phyloP scores from a whole-genome alignment of 441 rosid species.

The Lepidium campestre region DNA sequence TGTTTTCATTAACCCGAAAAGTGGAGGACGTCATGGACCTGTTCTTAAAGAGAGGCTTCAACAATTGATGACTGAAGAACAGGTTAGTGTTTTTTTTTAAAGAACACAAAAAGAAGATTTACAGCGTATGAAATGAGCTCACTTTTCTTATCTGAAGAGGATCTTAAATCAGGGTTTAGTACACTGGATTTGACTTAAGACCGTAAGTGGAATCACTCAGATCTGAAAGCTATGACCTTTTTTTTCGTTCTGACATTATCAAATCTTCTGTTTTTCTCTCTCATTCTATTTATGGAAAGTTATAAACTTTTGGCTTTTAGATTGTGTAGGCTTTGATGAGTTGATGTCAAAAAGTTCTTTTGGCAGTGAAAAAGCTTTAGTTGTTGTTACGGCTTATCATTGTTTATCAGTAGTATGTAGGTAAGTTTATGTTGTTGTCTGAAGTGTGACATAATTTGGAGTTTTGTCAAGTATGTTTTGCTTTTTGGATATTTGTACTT shows the following conservation, averaged over 20 bases:
- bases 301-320: not conserved
- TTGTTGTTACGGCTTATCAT: not conserved
- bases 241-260: not conserved
- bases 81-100: constrained; percentile 33
- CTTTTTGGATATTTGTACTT: not conserved
- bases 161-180: not conserved
- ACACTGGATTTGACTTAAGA: not conserved
- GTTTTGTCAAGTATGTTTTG: not conserved
- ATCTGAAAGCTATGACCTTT: not conserved
- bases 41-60: constrained; percentile 70
- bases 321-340: not conserved
- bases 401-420: not conserved
- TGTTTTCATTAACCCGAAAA: constrained; percentile 70
- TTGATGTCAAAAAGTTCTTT: not conserved
- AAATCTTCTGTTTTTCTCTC: not conserved
- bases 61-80: constrained; percentile 78
- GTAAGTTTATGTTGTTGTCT: not conserved
- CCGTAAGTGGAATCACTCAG: not conserved
- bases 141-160: not conserved
- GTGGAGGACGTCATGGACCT: constrained; percentile 90
- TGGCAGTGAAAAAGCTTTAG: not conserved
- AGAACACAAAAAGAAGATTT: not conserved
- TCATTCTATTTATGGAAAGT: not conserved
- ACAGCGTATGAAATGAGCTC: not conserved
- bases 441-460: not conserved